Conservation (phyloP, 352 stramenopile species). For the Phytophthora ramorum region DNA sequence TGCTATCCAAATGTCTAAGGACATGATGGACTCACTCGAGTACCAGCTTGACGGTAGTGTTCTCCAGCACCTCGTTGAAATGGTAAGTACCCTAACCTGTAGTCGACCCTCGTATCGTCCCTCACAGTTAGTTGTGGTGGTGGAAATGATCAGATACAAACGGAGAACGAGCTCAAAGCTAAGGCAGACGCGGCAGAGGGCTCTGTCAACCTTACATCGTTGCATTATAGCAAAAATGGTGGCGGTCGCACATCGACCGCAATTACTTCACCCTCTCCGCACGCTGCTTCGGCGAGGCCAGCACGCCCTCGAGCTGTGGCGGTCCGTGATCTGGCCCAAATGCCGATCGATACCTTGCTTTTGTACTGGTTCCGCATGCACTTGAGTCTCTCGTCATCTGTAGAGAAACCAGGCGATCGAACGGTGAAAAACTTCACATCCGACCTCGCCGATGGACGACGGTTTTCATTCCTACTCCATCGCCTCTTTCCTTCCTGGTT, state of each 20-base stretch:
- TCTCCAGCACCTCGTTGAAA: conserved; percentile 64
- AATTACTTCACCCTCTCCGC: conserved; percentile 30
- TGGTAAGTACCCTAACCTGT: conserved; percentile 35
- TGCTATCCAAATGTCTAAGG: conserved; percentile 86
- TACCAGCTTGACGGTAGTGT: conserved; percentile 75
- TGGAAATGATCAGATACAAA: conserved; percentile 42
- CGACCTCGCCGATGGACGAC: conserved; percentile 69
- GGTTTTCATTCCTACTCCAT: conserved; percentile 77
- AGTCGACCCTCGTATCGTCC: not conserved
- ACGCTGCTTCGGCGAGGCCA: conserved; percentile 13
- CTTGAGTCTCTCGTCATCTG: conserved; percentile 63
- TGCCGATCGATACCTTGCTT: conserved; percentile 78
- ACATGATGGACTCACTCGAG: conserved; percentile 84
- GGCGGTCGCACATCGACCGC: conserved; percentile 24
- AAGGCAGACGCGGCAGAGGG: conserved; percentile 41
- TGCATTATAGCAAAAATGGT: conserved; percentile 28
- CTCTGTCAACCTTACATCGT: conserved; percentile 8
- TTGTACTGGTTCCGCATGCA: conserved; percentile 84
- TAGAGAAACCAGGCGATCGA: conserved; percentile 71
- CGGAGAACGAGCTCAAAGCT: conserved; percentile 65
- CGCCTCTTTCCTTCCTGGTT: conserved; percentile 79
- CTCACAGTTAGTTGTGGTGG: not conserved
- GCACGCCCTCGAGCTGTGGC: conserved; percentile 42
- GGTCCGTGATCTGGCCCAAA: conserved; percentile 67
- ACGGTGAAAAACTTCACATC: conserved; percentile 83